Evolutionary conservation across 257 asterid genomes (phyloP).

Genomic region (Gentiana dahurica): DNA sequence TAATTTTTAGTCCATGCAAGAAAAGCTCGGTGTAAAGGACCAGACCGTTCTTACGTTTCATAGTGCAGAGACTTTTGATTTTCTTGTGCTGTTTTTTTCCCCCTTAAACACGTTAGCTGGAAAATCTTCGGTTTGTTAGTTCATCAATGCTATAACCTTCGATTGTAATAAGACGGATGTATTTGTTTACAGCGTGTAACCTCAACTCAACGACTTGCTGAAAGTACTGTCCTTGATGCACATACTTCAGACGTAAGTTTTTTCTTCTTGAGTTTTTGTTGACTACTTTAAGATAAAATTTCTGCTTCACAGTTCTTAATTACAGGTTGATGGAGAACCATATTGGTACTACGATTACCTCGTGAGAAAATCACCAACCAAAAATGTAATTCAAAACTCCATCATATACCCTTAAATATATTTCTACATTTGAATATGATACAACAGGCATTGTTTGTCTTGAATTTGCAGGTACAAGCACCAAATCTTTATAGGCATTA

Average conservation of each 20-base stretch:
- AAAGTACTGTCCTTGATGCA: constrained; percentile 85
- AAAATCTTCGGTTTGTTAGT: no score
- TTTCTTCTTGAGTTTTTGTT: not conserved
- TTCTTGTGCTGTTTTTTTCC: no score
- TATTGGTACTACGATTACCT: constrained; percentile 93
- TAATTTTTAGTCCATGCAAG: not conserved
- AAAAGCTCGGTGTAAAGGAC: not conserved
- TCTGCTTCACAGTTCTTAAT: constrained; percentile 5
- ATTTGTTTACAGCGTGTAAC: constrained; percentile 67
- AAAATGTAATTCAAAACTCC: constrained; percentile 40
- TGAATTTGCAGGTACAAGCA: constrained; percentile 55
- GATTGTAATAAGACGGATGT: constrained; percentile 3
- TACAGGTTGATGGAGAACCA: constrained; percentile 75
- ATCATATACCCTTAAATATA: constrained; percentile 1
- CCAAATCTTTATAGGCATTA: constrained; percentile 73
- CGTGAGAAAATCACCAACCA: constrained; percentile 86
- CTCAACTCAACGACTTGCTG: constrained; percentile 76
- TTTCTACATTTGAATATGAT: not conserved
- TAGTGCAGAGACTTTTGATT: no score
- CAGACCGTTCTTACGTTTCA: no score
- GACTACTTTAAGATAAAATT: not conserved
- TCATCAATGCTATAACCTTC: no score
- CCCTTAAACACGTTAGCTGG: no score
- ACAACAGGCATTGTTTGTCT: constrained; percentile 9
- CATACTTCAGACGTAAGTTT: constrained; percentile 74